phyloP scores from a whole-genome alignment of 2,329 filamentous ascomycete genomes.

The Dactylellina sp. region DNA sequence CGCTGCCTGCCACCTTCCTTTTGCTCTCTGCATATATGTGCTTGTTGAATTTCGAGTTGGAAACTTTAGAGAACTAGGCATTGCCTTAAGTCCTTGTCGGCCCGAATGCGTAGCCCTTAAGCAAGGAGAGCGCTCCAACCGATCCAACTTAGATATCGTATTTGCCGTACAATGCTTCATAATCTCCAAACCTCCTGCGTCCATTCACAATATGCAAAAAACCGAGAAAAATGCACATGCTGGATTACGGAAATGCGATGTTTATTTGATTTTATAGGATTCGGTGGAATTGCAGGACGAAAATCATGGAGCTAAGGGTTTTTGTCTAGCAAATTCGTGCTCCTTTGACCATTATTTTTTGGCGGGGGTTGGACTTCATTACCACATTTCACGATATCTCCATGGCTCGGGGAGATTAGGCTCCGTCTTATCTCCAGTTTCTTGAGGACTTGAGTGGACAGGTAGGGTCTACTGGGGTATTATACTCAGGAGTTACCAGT shows the following conservation, averaged over 20 bases:
- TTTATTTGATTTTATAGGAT: slow-evolving; percentile 21
- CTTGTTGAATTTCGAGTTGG: no score
- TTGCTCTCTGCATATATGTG: no score
- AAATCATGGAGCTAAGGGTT: slow-evolving; percentile 18
- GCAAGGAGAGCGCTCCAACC: neutral
- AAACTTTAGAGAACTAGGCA: no score
- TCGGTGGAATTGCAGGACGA: slow-evolving; percentile 5
- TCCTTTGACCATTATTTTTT: neutral
- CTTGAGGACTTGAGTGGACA: slow-evolving; percentile 4
- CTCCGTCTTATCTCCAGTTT: slow-evolving; percentile 26
- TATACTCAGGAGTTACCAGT: slow-evolving; percentile 8
- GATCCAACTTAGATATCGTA: no score
- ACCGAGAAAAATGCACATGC: neutral
- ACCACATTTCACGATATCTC: neutral
- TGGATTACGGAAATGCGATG: neutral
- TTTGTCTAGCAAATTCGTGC: slow-evolving; percentile 24
- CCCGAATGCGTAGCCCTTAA: no score
- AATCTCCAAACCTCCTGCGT: slow-evolving; percentile 6
- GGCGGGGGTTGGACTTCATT: slow-evolving; percentile 4
- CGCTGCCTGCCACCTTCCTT: no score
- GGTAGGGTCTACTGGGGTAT: slow-evolving; percentile 3
- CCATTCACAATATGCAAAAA: neutral
- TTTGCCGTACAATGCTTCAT: no score
- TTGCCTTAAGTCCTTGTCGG: no score
- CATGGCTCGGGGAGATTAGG: slow-evolving; percentile 3